Base-by-base conservation (phyloP, 2,329 filamentous ascomycete genomes). In the Calonectria hawksworthii region DNA sequence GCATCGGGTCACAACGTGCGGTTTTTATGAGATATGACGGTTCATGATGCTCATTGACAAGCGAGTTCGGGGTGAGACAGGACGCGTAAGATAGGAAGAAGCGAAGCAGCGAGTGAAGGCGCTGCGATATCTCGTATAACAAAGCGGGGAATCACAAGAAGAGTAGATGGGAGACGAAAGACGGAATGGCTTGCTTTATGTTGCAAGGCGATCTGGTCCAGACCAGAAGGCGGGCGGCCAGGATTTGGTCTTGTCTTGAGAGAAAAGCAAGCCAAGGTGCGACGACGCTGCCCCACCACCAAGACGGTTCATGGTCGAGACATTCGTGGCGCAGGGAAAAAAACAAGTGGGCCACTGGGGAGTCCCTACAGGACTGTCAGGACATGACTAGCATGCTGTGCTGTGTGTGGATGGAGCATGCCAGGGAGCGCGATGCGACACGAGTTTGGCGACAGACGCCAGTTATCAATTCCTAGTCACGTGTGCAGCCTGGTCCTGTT, bases 241-340 rank as follows among this genome's bases (percentile, higher is more conserved):
- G 70, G 70, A 66, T 63, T 73, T 68, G 52, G 68, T 41, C 34
- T 68, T 51, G 68, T 72, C 64, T 69, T 61, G 68, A 73, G 63
- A 41, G 56, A 63, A 59, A 61, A 41, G 66, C 44, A 56, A 72
- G n/a, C 69, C 47, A 74, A 66, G 59, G 68, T 74, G 71, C 71
- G 72, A 74, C 74, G 56, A 50, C 34, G 51, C 51, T 75, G 71
- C 74, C 74, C 74, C 74, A 75, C 74, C 71, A 74, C 59, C 28
- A 67, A 51, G 70, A 65, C 65, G 41, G 72, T 61, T 74, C 72
- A 68, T 64, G 38, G 61, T 61, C 47, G 54, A 56, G 54, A 74
- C 34, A 69, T 54, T 68, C 18, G 64, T 71, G 71, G 74, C 68
- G 72, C 68, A 72, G 72, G 34, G 41, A 36, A 54, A 56, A 66